Percentiles rank a stretch among this genome's conserved stretches.
These are phyloP conservation scores for Ogataea paraovalis DNA, from an alignment of 805 yeast species.

Conservation along the genomic window DNA sequence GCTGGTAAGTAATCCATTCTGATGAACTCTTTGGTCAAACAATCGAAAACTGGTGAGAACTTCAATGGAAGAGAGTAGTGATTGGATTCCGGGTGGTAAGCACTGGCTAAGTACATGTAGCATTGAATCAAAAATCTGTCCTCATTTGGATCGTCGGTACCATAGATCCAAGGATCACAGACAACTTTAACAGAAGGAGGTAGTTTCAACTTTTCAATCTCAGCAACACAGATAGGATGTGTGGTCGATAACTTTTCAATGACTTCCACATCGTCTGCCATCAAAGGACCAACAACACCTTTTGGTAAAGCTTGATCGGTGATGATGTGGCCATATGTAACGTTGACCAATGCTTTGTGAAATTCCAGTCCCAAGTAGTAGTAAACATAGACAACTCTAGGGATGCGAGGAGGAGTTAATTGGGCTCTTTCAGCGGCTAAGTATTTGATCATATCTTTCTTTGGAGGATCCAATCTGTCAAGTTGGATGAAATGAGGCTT, in stretches of 20 bases:
- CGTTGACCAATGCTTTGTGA: slow-evolving; percentile 70
- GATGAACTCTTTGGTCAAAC: slow-evolving; percentile 53
- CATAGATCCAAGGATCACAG: slow-evolving; percentile 85
- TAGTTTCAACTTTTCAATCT: slow-evolving; percentile 60
- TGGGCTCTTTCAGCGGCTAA: slow-evolving; percentile 64
- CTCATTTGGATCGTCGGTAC: slow-evolving; percentile 57
- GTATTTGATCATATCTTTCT: slow-evolving; percentile 62
- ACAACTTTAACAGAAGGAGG: slow-evolving; percentile 53
- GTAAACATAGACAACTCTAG: slow-evolving; percentile 66
- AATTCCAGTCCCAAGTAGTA: slow-evolving; percentile 53
- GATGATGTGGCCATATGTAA: slow-evolving; percentile 57
- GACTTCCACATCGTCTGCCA: slow-evolving; percentile 57
- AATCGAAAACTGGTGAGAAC: slow-evolving; percentile 71
- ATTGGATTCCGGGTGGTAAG: slow-evolving; percentile 66
- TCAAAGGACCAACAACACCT: slow-evolving; percentile 68
- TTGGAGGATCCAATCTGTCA: slow-evolving; percentile 77
- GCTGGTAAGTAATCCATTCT: slow-evolving; percentile 74
- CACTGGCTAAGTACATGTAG: slow-evolving; percentile 67
- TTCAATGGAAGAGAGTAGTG: slow-evolving; percentile 73
- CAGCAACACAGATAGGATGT: slow-evolving; percentile 62
- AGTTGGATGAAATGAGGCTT: slow-evolving; percentile 62
- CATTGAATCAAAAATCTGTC: slow-evolving; percentile 61
- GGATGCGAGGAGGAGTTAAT: slow-evolving; percentile 47
- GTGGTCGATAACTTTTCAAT: slow-evolving; percentile 47
- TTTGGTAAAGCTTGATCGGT: slow-evolving; percentile 52